These are phyloP conservation scores for Phaseolus coccineus DNA, from an alignment of 331 rosid species.

Conservation along the genomic window DNA sequence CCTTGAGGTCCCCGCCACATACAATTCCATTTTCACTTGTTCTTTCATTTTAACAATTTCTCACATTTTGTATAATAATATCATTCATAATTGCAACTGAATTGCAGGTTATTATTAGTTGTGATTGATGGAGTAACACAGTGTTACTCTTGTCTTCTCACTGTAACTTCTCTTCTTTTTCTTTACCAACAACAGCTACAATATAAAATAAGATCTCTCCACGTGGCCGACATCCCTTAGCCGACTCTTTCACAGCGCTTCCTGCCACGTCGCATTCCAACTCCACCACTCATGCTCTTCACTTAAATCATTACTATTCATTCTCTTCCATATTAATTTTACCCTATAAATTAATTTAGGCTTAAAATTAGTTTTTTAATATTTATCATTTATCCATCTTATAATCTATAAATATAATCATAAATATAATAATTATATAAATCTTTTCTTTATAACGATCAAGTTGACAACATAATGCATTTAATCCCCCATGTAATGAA, in stretches of 20 bases:
- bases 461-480: too few species aligned
- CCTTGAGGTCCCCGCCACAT: slow-evolving; percentile 40
- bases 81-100: slow-evolving; percentile 3
- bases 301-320: not conserved
- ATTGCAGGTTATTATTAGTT: not conserved
- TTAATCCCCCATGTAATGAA: too few species aligned
- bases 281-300: not conserved
- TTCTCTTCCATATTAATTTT: too few species aligned
- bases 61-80: not conserved
- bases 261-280: slow-evolving; percentile 34
- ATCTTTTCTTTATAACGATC: too few species aligned
- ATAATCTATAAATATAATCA: too few species aligned
- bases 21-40: not conserved
- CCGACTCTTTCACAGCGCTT: slow-evolving; percentile 27
- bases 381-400: too few species aligned
- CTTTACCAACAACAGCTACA: not conserved
- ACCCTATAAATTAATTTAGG: too few species aligned
- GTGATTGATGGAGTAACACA: not conserved
- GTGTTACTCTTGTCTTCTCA: not conserved
- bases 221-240: slow-evolving; percentile 48
- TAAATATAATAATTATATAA: too few species aligned
- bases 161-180: not conserved
- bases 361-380: too few species aligned
- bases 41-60: too few species aligned
- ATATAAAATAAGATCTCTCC: slow-evolving; percentile 40